These are phyloP conservation scores for Asterella californica DNA, from an alignment of 225 moss, liverwort and hornwort genomes.

Conservation along the genomic window DNA sequence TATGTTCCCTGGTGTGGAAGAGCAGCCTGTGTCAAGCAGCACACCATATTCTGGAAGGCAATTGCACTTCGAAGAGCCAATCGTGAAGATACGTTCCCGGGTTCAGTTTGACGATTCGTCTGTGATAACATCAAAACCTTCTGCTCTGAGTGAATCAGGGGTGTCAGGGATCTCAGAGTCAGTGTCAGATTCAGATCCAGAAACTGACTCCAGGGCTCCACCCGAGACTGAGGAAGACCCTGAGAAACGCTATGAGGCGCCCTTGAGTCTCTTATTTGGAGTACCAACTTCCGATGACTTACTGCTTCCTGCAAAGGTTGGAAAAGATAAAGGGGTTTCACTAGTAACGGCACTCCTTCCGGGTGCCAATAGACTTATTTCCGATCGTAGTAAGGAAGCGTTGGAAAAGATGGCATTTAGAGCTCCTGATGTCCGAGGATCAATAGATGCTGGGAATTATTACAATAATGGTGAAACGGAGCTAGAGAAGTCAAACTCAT, in stretches of 20 bases:
- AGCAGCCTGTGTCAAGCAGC: neutral
- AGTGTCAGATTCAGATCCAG: neutral
- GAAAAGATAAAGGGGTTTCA: slow-evolving; percentile 22
- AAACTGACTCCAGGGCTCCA: slow-evolving; percentile 6
- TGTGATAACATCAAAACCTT: neutral
- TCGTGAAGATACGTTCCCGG: neutral
- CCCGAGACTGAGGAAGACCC: slow-evolving; percentile 27
- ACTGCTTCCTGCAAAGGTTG: slow-evolving; percentile 27
- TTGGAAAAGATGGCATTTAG: slow-evolving; percentile 41
- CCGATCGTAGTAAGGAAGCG: slow-evolving; percentile 41
- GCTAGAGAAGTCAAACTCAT: slow-evolving; percentile 28
- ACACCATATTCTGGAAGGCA: neutral
- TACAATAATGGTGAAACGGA: slow-evolving; percentile 28
- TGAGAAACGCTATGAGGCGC: slow-evolving; percentile 29
- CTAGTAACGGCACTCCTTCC: slow-evolving; percentile 41
- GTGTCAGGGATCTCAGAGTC: too few relatives aligned
- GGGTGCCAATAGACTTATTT: slow-evolving; percentile 35
- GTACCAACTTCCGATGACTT: slow-evolving; percentile 25
- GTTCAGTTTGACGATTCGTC: neutral
- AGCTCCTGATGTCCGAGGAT: slow-evolving; percentile 23
- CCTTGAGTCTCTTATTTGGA: slow-evolving; percentile 70
- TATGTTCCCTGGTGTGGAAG: neutral
- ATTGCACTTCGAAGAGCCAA: neutral
- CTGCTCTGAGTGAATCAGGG: neutral
- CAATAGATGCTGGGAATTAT: slow-evolving; percentile 3